Base-by-base conservation (phyloP, 2,329 filamentous ascomycete genomes). In the Arthrobotrys sphaeroides region DNA sequence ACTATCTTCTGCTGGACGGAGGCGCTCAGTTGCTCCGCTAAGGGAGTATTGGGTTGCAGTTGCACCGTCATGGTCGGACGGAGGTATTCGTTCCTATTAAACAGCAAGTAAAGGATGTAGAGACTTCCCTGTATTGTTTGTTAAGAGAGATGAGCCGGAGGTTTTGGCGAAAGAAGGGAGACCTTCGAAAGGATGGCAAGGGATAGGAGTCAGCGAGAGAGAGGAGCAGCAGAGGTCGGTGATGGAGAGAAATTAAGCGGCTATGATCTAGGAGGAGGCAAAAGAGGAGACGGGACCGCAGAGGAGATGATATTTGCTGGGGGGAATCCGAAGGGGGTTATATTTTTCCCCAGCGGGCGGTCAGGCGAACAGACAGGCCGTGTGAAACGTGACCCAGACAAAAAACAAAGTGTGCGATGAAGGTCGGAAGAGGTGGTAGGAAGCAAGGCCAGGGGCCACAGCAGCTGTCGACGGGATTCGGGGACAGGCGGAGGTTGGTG, bases 1-100 rank as follows among this genome's bases (percentile, higher is more conserved):
- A 93, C 88, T 70, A 99, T 86, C 85, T 98, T 98, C 31, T 92
- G 91, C 83, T 95, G 92, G 77, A 98, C 93, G 43, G 90, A 90
- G 79, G 86, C 86, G 82, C 91, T 93, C 65, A 99, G 88, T 78
- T 93, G 91, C 79, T 93, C 88, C 78, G 94, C 94, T 81, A 98
- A 86, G 53, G 93, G 92, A 82, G 94, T 93, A 80, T 91, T 90
- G 78, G 91, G 87, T 65, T 88, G 85, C 78, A 96, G 87, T 82
- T 93, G 90, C 83, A 92, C 87, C 79, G 92, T 86, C 92, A 97
- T 97, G 68, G 78, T 86, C 5, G 82, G 78, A 64, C 76, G 68
- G 61, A 42, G 28, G n/a, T n/a, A 43, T 57, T 45, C 28, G 49
- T 40, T 16, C n/a, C n/a, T n/a, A n/a, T n/a, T n/a, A n/a, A n/a